Conservation (phyloP, 805 yeast genomes). For the Saccharomyces kudriavzevii region DNA sequence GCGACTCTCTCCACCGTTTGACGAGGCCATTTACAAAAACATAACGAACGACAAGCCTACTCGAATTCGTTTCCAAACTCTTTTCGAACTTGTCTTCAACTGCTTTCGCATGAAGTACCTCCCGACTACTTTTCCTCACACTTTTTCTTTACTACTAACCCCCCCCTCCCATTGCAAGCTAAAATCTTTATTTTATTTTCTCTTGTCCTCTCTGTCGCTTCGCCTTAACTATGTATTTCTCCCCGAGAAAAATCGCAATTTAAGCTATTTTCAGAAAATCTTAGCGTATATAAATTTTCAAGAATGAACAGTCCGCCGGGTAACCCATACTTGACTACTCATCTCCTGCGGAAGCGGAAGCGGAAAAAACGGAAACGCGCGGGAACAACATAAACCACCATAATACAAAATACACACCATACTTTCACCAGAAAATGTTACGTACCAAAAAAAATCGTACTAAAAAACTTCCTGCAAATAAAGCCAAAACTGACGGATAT, state of each 20-base stretch:
- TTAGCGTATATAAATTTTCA: neutral
- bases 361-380: neutral
- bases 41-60: constrained; percentile 21
- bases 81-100: constrained; percentile 23
- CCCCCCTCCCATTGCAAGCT: neutral
- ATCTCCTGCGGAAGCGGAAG: neutral
- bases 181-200: neutral
- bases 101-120: constrained; percentile 8
- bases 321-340: neutral
- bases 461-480: neutral
- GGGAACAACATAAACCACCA: neutral
- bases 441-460: too few relatives aligned
- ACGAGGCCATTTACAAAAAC: constrained; percentile 22
- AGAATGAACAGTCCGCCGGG: neutral
- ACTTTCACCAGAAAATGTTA: too few relatives aligned
- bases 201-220: neutral
- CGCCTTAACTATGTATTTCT: neutral
- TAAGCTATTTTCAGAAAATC: neutral
- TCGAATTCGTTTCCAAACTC: constrained; percentile 26
- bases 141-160: neutral
- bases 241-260: neutral
- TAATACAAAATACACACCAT: neutral
- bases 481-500: neutral
- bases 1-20: constrained; percentile 29
- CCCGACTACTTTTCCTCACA: neutral